phyloP scores from a whole-genome alignment of 495 filamentous ascomycete species.

The Trichoderma virens region DNA sequence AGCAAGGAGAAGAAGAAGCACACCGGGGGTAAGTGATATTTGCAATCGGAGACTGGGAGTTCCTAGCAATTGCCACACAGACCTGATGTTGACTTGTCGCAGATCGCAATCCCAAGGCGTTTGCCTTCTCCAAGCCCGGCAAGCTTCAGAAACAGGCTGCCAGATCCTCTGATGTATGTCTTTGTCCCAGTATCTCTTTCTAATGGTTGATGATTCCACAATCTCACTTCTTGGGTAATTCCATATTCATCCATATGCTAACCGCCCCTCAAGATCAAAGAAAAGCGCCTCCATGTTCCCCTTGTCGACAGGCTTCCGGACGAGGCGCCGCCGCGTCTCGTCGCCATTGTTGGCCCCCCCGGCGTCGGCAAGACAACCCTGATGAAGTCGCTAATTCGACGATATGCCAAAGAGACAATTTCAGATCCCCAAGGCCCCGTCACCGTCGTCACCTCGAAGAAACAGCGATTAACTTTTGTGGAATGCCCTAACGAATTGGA shows the following conservation, averaged over 20 bases:
- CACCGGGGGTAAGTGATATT: conserved; percentile 23
- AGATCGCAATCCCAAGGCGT: conserved; percentile 82
- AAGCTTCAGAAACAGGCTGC: conserved; percentile 69
- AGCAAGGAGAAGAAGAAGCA: conserved; percentile 82
- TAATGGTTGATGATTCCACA: neutral
- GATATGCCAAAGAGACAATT: conserved; percentile 93
- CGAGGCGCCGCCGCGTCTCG: conserved; percentile 87
- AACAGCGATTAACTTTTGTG: conserved; percentile 84
- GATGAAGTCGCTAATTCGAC: conserved; percentile 84
- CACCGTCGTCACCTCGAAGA: conserved; percentile 90
- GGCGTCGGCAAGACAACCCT: conserved; percentile 64
- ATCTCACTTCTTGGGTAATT: no score
- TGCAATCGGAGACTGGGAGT: neutral
- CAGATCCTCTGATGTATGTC: conserved; percentile 73
- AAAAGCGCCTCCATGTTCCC: conserved; percentile 92
- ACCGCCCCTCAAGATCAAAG: conserved; percentile 57
- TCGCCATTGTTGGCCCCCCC: conserved; percentile 86
- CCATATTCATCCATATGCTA: neutral
- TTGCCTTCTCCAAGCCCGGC: conserved; percentile 72
- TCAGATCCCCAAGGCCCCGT: conserved; percentile 83
- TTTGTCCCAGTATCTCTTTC: neutral
- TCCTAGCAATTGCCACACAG: neutral
- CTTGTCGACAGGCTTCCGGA: conserved; percentile 91
- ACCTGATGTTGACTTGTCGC: conserved; percentile 13
- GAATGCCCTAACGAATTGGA: conserved; percentile 95